Percentiles rank a stretch among this genome's conserved stretches.
Evolutionary conservation across 1,284 basidiomycete species (phyloP).

Genomic region (Cryptococcus sp.): DNA sequence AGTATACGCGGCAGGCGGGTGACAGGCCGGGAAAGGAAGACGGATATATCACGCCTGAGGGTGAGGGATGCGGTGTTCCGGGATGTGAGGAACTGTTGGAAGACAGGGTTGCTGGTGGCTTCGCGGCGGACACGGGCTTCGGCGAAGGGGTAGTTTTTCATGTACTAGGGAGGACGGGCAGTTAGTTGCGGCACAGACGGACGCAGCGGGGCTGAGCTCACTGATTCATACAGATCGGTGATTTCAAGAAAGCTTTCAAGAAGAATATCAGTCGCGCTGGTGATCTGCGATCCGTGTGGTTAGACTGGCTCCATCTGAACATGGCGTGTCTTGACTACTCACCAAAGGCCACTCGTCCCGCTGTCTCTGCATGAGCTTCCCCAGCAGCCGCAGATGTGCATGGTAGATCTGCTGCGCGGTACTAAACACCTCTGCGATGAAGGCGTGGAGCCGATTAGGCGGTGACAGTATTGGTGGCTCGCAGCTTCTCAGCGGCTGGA

Average conservation of each 20-base stretch:
- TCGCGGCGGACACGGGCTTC: slow-evolving; percentile 73
- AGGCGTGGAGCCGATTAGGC: slow-evolving; percentile 55
- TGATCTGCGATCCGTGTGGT: slow-evolving; percentile 50
- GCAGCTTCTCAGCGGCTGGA: slow-evolving; percentile 59
- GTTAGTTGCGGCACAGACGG: slow-evolving; percentile 54
- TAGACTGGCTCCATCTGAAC: not conserved
- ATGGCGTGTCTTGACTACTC: not conserved
- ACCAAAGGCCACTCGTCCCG: slow-evolving; percentile 69
- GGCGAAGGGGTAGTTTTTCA: slow-evolving; percentile 68
- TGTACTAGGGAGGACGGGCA: slow-evolving; percentile 28
- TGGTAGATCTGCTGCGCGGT: slow-evolving; percentile 63
- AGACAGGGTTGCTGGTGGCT: slow-evolving; percentile 61
- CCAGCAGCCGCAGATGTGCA: slow-evolving; percentile 66
- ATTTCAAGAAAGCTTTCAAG: slow-evolving; percentile 59
- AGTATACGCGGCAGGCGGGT: slow-evolving; percentile 73
- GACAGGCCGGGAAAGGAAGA: slow-evolving; percentile 74
- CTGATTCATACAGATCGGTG: slow-evolving; percentile 31
- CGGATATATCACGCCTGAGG: slow-evolving; percentile 66
- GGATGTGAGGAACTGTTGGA: slow-evolving; percentile 63
- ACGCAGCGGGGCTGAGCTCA: slow-evolving; percentile 11
- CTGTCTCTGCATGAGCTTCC: slow-evolving; percentile 65
- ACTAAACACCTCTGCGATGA: slow-evolving; percentile 69
- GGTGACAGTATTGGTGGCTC: slow-evolving; percentile 59
- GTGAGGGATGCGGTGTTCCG: slow-evolving; percentile 64
- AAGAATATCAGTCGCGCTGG: slow-evolving; percentile 71